These are phyloP conservation scores for Nephelium lappaceum DNA, from an alignment of 345 rosid species.

Conservation along the genomic window DNA sequence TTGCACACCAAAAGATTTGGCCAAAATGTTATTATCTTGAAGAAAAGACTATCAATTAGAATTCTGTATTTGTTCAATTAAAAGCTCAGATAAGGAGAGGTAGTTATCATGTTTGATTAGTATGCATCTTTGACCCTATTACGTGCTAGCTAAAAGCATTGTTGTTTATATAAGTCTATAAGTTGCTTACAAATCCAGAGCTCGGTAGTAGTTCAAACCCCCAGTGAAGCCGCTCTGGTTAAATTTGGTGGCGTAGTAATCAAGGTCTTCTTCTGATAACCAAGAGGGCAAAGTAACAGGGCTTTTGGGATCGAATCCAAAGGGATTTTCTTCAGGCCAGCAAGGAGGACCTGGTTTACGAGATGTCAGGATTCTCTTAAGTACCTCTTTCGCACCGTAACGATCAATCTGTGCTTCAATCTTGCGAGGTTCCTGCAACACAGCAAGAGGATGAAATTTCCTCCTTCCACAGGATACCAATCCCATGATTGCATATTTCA, in stretches of 20 bases:
- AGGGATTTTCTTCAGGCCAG: slow-evolving; percentile 50
- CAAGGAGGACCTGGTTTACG: slow-evolving; percentile 50
- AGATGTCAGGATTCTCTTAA: slow-evolving; percentile 43
- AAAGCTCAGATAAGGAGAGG: no score
- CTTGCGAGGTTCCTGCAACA: slow-evolving; percentile 54
- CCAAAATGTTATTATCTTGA: background rate
- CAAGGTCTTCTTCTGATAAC: slow-evolving; percentile 66
- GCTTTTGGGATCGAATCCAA: slow-evolving; percentile 23
- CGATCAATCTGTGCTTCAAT: slow-evolving; percentile 57
- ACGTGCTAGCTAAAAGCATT: background rate
- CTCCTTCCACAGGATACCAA: no score
- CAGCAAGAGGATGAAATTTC: background rate
- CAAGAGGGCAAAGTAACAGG: slow-evolving; percentile 54
- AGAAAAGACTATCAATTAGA: no score
- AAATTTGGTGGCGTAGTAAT: slow-evolving; percentile 47
- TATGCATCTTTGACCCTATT: background rate
- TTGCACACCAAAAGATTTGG: background rate
- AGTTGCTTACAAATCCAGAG: slow-evolving; percentile 61
- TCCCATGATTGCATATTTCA: no score
- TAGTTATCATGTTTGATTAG: no score
- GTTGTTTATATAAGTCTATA: background rate
- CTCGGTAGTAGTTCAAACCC: slow-evolving; percentile 76
- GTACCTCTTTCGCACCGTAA: slow-evolving; percentile 38
- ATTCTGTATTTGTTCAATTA: no score
- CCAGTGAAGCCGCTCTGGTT: slow-evolving; percentile 68